Base-by-base conservation (phyloP, 2,329 filamentous ascomycete species). In the Colletotrichum neosansevieriae region DNA sequence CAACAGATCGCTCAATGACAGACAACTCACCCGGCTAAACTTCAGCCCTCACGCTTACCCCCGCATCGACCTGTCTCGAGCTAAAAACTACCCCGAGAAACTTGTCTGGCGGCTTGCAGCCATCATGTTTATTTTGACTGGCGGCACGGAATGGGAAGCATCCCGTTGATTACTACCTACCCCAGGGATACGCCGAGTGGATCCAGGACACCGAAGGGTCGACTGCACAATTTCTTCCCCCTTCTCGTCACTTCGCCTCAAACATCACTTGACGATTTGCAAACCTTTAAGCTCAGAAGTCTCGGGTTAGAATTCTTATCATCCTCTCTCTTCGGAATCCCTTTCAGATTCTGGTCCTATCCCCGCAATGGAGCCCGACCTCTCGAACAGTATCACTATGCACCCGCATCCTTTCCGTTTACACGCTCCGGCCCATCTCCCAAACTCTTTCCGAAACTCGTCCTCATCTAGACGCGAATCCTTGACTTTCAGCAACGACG, bases 341-440 rank as follows among this genome's bases (percentile, higher is more conserved):
- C 29, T 29, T 7, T 36, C n/a, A 34, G 11, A 34, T 19, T n/a
- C 49, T 36, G 15, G 34, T 13, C 24, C 49, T 53, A 17, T 12
- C 49, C 7, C 15, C 29, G 53, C 53, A 12, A 56, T 56, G 53
- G 19, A 56, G 53, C 53, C 53, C 19, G 53, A 56, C 19, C 36
- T 56, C 5, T 56, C 53, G 32, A 56, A 56, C 9, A 79, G 77
- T 67, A 79, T 83, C 66, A 81, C 80, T 12, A 79, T 81, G 72
- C 82, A 84, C 64, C 81, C 82, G 34, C 80, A 83, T 67, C 77
- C 81, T n/a, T 82, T 83, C 69, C 77, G 79, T 34, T 74, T 83
- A 17, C 79, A 80, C 58, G 74, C 71, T 34, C 73, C 76, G 17
- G 70, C 69, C 13, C 61, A 72, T 57, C 74, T 73, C 67, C 74